Evolutionary conservation across 345 rosid species (phyloP), one percentile per base, ranked within the genome.

Genomic region (Theobroma cacao): DNA sequence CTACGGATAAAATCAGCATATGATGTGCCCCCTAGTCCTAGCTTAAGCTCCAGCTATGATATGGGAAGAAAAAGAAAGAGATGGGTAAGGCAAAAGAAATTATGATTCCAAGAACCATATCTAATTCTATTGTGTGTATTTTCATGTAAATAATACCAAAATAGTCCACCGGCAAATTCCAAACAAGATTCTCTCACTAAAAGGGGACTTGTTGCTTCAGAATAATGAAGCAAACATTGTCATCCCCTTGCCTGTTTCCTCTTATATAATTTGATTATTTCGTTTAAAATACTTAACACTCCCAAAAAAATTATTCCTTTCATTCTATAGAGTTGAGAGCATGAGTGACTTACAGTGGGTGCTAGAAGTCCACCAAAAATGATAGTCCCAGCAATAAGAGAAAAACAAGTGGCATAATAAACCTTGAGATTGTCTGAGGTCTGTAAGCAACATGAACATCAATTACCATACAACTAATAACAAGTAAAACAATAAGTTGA

Each of bases 21-120:
- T 17, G 98, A 91, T 34, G 99, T 93, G 67, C 99, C 99, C 6
- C 99, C 99, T 47, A 95, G 34, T 69, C 99, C 99, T 45, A 95
- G 85, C 93, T 90, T 95, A 64, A 95, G 89, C 89, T 95, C 99
- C 89, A 95, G 77, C 99, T 95, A 86, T 38, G 76, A 79, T 45
- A 52, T 41, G 56, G 76, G 78, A 61, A 26, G 20, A 38, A 65
- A 62, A 83, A 63, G 62, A 47, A 43, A 65, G 58, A 36, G 22
- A 45, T 9, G 0, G 11, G 65, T 33, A 22, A 78, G 43, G 20
- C 8, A 65, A 66, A 73, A 33, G 40, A 72, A 55, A 45, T 52
- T 72, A 22, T 0, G 45, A 73, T 22, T 36, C 34, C 65, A 36
- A 38, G 4, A 38, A 22, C 50, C 13, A 12, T 65, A 41, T 41